Evolutionary conservation across 495 filamentous ascomycete genomes (phyloP).

Genomic region (Penicillium atrosanguineum): DNA sequence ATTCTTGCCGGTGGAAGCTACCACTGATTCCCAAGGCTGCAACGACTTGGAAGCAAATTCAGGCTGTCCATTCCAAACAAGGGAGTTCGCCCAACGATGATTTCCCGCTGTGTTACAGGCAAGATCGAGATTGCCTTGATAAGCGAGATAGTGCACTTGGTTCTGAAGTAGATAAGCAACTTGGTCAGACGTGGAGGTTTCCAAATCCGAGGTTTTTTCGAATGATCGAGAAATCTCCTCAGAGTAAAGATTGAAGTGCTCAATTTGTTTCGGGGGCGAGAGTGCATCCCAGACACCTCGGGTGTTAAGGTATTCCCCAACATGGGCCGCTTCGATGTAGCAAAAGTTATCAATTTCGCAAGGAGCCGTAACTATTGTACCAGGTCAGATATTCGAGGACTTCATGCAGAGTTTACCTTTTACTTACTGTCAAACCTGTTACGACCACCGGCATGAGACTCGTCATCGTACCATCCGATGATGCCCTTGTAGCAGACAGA

Average conservation of each 20-base stretch:
- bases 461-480: conserved; percentile 33
- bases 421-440: conserved; percentile 43
- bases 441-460: conserved; percentile 32
- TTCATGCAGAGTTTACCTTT: neutral
- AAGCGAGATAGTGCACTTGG: conserved; percentile 39
- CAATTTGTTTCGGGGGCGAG: neutral
- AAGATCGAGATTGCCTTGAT: conserved; percentile 47
- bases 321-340: neutral
- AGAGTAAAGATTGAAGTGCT: neutral
- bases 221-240: neutral
- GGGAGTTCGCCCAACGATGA: conserved; percentile 35
- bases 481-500: conserved; percentile 33
- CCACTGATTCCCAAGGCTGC: conserved; percentile 31
- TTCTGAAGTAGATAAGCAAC: conserved; percentile 34
- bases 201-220: conserved; percentile 8
- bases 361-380: neutral
- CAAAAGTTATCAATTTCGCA: neutral
- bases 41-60: conserved; percentile 38
- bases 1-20: conserved; percentile 14
- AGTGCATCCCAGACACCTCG: neutral
- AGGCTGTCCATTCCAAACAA: conserved; percentile 44
- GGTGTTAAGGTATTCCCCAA: neutral
- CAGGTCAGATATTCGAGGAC: neutral
- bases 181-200: conserved; percentile 20
- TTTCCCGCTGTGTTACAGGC: conserved; percentile 47